Evolutionary conservation across 345 rosid genomes (phyloP).

Genomic region (Boechera stricta): DNA sequence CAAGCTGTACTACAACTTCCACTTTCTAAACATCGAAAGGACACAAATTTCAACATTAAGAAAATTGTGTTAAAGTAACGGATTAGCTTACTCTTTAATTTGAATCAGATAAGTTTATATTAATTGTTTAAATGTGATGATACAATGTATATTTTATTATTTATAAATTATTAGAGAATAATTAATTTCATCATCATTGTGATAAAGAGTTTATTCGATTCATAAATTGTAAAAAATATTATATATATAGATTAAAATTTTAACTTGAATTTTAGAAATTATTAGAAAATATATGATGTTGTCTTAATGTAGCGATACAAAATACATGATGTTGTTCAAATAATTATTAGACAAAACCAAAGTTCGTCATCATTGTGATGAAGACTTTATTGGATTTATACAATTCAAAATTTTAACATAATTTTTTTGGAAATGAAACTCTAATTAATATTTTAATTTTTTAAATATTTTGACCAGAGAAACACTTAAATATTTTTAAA

Average conservation of each 20-base stretch:
- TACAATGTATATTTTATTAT: too few species aligned
- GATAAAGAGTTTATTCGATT: not conserved
- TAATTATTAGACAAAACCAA: not conserved
- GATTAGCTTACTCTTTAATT: too few species aligned
- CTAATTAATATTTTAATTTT: not conserved
- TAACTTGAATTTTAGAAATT: not conserved
- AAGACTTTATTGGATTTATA: constrained; percentile 11
- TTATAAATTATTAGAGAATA: too few species aligned
- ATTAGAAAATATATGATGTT: not conserved
- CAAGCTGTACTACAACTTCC: too few species aligned
- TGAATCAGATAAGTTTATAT: too few species aligned
- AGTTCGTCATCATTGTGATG: not conserved
- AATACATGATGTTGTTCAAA: not conserved
- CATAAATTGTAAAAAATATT: not conserved
- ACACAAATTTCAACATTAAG: too few species aligned
- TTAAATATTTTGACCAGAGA: constrained; percentile 10
- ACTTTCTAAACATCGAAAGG: too few species aligned
- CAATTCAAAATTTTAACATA: not conserved
- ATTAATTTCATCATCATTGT: not conserved
- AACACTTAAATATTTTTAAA: not conserved
- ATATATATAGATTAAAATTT: not conserved
- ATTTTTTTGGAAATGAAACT: not conserved
- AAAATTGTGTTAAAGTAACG: too few species aligned
- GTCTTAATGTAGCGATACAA: not conserved
- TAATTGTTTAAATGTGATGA: too few species aligned